These are phyloP conservation scores for Chaetomiaceae sp. DNA, from an alignment of 2,329 filamentous ascomycete genomes.

Conservation along the genomic window DNA sequence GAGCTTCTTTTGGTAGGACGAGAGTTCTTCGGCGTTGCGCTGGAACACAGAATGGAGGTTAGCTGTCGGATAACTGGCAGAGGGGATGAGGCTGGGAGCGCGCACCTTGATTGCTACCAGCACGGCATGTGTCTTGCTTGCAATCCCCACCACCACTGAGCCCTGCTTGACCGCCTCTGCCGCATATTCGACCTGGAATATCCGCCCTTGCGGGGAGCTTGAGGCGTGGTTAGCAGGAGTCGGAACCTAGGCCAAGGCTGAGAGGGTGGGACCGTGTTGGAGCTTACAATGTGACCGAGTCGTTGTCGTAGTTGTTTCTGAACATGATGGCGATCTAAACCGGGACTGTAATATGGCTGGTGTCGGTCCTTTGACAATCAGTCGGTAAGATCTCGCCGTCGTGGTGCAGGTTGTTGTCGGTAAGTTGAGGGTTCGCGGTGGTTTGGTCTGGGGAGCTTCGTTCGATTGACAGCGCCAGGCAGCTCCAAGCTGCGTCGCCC, in stretches of 20 bases:
- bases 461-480: conserved; percentile 22
- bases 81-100: conserved; percentile 2
- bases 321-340: conserved; percentile 66
- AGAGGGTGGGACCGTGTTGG: conserved; percentile 34
- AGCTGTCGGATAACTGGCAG: conserved; percentile 6
- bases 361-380: not conserved
- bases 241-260: conserved; percentile 9
- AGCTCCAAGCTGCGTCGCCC: conserved; percentile 27
- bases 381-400: not conserved
- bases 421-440: conserved; percentile 1
- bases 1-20: conserved; percentile 99
- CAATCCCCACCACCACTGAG: conserved; percentile 93
- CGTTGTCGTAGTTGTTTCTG: conserved; percentile 99
- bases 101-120: conserved; percentile 91
- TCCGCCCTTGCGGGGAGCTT: conserved; percentile 97
- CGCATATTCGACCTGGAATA: conserved; percentile 99
- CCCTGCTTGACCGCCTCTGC: conserved; percentile 98
- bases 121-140: conserved; percentile 96
- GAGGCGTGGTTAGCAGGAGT: conserved; percentile 20
- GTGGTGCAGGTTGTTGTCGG: conserved; percentile 1
- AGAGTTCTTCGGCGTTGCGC: conserved; percentile 98
- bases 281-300: conserved; percentile 96
- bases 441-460: conserved; percentile 16
- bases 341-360: not conserved
- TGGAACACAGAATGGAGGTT: conserved; percentile 36